phyloP scores from a whole-genome alignment of 2,329 filamentous ascomycete species.

The Aspergillus sergii region DNA sequence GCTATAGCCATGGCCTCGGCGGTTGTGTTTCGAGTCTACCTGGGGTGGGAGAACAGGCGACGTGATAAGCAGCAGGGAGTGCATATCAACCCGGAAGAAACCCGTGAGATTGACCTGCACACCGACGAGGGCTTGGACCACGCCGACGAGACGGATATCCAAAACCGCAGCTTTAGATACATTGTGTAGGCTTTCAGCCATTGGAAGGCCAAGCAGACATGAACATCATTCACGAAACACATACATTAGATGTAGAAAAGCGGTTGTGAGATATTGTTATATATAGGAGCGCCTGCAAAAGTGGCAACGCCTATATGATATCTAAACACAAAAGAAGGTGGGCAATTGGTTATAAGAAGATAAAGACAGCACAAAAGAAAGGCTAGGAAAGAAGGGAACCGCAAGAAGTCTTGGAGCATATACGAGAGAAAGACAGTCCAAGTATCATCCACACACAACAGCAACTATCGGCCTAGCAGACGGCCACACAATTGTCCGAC shows the following conservation, averaged over 20 bases:
- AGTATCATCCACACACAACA: not conserved
- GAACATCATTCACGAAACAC: not conserved
- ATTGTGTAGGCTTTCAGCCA: conserved; percentile 14
- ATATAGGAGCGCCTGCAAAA: not conserved
- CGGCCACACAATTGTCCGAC: not conserved
- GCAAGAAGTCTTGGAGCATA: too few species aligned
- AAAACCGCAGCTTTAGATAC: conserved; percentile 24
- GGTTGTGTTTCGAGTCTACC: conserved; percentile 14
- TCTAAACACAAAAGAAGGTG: not conserved
- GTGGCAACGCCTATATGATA: not conserved
- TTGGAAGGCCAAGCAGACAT: not conserved
- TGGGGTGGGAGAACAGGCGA: conserved; percentile 15
- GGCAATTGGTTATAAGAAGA: not conserved
- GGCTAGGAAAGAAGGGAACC: not conserved
- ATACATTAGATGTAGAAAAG: not conserved
- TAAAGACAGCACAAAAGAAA: not conserved
- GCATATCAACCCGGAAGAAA: conserved; percentile 18
- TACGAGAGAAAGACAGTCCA: not conserved
- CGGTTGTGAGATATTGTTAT: not conserved
- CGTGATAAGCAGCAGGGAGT: conserved; percentile 19
- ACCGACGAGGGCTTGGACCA: conserved; percentile 18
- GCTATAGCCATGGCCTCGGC: conserved; percentile 21
- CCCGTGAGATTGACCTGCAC: conserved; percentile 11
- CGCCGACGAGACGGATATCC: conserved; percentile 24
- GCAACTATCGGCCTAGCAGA: not conserved